phyloP scores from a whole-genome alignment of 2,329 filamentous ascomycete genomes.

The Diaporthe australafricana region DNA sequence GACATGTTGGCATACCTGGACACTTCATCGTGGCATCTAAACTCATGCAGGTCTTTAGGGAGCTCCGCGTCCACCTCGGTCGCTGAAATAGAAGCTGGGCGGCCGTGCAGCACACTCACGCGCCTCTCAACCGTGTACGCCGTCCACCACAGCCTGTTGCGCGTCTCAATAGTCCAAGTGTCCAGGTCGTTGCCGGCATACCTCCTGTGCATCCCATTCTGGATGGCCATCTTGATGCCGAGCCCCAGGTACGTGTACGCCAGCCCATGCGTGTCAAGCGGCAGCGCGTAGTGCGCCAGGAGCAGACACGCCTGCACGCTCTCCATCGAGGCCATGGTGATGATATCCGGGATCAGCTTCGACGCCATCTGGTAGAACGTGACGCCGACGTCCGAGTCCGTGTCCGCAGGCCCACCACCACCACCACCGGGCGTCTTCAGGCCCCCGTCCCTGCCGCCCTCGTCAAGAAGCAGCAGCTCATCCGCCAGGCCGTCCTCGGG shows the following conservation, averaged over 20 bases:
- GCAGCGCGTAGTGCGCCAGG: slow-evolving; percentile 66
- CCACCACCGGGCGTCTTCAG: slow-evolving; percentile 47
- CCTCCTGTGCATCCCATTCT: slow-evolving; percentile 70
- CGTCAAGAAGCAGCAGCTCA: too few relatives aligned
- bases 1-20: slow-evolving; percentile 35
- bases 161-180: slow-evolving; percentile 60
- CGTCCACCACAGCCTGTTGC: slow-evolving; percentile 69
- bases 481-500: slow-evolving; percentile 31
- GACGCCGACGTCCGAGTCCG: slow-evolving; percentile 64
- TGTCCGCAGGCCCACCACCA: slow-evolving; percentile 11
- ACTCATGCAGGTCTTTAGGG: slow-evolving; percentile 57
- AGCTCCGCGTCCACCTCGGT: slow-evolving; percentile 65
- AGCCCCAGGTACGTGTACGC: slow-evolving; percentile 68
- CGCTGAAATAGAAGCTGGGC: slow-evolving; percentile 64
- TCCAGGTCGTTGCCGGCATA: slow-evolving; percentile 60
- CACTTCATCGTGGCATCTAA: slow-evolving; percentile 17
- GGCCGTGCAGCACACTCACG: slow-evolving; percentile 66
- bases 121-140: slow-evolving; percentile 67
- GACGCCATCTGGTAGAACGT: slow-evolving; percentile 68
- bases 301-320: slow-evolving; percentile 69
- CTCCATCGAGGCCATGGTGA: slow-evolving; percentile 65
- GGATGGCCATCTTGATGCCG: slow-evolving; percentile 67
- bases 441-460: slow-evolving; percentile 61
- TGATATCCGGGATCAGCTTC: slow-evolving; percentile 66
- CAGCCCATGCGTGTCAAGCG: slow-evolving; percentile 66